phyloP scores from a whole-genome alignment of 176 grass and related monocot genomes.

The Zizania latifolia region DNA sequence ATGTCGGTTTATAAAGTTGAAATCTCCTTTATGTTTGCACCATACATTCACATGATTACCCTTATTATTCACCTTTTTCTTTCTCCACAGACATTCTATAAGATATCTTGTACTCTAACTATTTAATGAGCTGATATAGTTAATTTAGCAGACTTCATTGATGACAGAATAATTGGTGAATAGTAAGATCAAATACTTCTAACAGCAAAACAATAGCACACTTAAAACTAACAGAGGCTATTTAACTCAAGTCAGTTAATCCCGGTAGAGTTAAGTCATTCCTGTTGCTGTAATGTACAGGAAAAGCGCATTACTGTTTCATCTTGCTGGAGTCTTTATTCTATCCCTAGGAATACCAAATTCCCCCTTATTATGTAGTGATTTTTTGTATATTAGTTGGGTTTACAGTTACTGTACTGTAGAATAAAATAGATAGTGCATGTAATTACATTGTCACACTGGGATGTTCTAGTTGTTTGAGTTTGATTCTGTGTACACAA shows the following conservation, averaged over 20 bases:
- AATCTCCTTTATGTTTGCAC: neutral
- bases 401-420: neutral
- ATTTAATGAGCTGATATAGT: neutral
- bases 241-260: neutral
- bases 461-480: neutral
- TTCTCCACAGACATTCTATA: neutral
- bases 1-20: conserved; percentile 15
- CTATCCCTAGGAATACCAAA: neutral
- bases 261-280: neutral
- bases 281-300: conserved; percentile 5
- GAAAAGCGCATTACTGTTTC: neutral
- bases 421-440: neutral
- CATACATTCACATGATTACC: neutral
- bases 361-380: neutral
- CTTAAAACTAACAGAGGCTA: neutral
- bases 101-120: neutral
- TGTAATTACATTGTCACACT: neutral
- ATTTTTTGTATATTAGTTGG: neutral
- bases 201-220: neutral
- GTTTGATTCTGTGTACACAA: too few relatives aligned
- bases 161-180: neutral
- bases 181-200: neutral
- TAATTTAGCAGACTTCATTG: neutral
- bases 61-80: neutral
- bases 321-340: neutral